Base-by-base conservation (phyloP, 139 green algal species). In the Tetraselmis chui region DNA sequence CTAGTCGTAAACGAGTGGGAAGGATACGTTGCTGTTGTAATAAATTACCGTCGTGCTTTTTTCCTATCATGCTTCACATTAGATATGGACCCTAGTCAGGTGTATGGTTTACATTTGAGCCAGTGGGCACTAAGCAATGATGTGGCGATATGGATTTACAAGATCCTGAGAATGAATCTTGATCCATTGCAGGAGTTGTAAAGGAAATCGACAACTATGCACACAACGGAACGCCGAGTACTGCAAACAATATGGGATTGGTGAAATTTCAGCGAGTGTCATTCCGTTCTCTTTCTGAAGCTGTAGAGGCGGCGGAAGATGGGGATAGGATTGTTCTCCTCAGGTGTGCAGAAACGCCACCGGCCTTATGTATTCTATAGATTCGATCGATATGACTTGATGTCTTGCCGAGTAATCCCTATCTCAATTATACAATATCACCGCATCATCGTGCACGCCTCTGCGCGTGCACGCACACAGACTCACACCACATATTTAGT, bases 261-360 rank as follows among this genome's bases (percentile, higher is more conserved):
- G 45, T 18, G 45, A 5, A 25, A 5, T 18, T 18, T 18, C 11
- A 18, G 45, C 45, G 45, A 18, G 11, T 67, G 45, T 67, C 84
- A 58, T 94, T 92, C 85, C 86, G 90, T 0, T 91, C 84, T 59
- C 2, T 94, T 1, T 82, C 87, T 11, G 90, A 90, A 29, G 90
- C 90, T 0, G 58, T 93, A 81, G 59, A 83, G 76, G 90, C 86
- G 27, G 90, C 90, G 1, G 28, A 83, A 1, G 91, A 95, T 79
- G 91, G 91, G 23, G 91, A 94, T 80, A 80, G 79, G n/a, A 92
- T 95, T 30, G 26, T 94, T 23, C 79, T 94, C 28, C 81, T 85
- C 45, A 5, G 45, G 45, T 67, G 18, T 18, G 45, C n/a, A n/a
- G n/a, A n/a, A n/a, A n/a, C n/a, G n/a, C n/a, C n/a, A n/a, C n/a